Conservation (phyloP, 345 rosid species). For the Draba incana region DNA sequence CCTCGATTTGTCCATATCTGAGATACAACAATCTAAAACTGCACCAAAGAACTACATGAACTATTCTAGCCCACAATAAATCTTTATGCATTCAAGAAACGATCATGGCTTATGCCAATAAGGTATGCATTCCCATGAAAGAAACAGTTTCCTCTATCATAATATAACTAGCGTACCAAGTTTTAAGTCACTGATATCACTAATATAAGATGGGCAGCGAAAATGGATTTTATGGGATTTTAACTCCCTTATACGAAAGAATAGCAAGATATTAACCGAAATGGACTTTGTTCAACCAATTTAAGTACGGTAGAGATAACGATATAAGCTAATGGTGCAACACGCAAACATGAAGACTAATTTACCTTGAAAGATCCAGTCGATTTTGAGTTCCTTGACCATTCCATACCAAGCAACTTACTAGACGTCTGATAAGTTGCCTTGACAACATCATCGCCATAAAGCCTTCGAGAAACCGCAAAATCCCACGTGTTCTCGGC, state of each 20-base stretch:
- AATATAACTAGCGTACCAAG: neutral
- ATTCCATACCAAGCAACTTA: slow-evolving; percentile 75
- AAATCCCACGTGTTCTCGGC: slow-evolving; percentile 88
- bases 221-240: neutral
- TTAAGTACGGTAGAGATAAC: too few relatives aligned
- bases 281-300: neutral
- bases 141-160: too few relatives aligned
- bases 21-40: slow-evolving; percentile 1
- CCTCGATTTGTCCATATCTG: neutral
- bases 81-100: neutral
- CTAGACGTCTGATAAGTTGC: slow-evolving; percentile 79
- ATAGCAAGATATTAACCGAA: neutral
- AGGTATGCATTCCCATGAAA: neutral
- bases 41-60: neutral
- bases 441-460: slow-evolving; percentile 64
- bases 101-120: neutral
- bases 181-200: slow-evolving; percentile 5
- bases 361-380: slow-evolving; percentile 76
- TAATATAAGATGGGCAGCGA: neutral
- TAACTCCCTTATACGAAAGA: neutral
- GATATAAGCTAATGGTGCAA: too few relatives aligned
- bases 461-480: slow-evolving; percentile 60
- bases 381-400: slow-evolving; percentile 65
- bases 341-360: neutral
- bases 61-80: neutral